Evolutionary conservation across 768 basidiomycete genomes (phyloP), one percentile per base, ranked within the genome.

Genomic region (Paxillus involutus): DNA sequence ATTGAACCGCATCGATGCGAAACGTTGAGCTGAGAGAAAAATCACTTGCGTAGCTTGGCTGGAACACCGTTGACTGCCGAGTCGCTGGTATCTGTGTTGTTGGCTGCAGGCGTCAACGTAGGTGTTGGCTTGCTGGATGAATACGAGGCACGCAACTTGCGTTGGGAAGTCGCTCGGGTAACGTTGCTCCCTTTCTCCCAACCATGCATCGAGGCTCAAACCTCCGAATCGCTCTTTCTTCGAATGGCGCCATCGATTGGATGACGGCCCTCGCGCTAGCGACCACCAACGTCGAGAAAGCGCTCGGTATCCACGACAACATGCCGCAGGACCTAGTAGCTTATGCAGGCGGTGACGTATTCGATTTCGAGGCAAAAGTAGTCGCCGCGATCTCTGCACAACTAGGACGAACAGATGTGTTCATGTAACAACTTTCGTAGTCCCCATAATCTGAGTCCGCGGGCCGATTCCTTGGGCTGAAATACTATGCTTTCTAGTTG

Each of bases 1-100:
- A 21, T 41, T 13, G 39, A 4, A 33, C 45, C 21, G 21, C 21
- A 21, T 21, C 21, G 21, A 21, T 21, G 3, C 21, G 21, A 21
- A 21, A 21, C 21, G 21, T 21, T 21, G 21, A 6, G 19, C 39
- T 40, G n/a, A 39, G 6, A 13, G 19, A 19, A 55, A 32, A 45
- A n/a, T 14, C 2, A 4, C 12, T 29, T 43, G 26, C n/a, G 42
- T 17, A 83, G 86, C 65, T 68, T 84, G 39, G 82, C 88, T 24
- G 91, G 92, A 1, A 85, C 85, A 1, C 92, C 92, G 0, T 64
- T 86, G 17, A 77, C 84, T 5, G 69, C 75, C 17, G 74, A 86
- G 6, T 85, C 80, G 1, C 71, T 83, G 0, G 68, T 88, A 8
- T 75, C 76, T 6, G 75, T 70, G 2, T 74, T 94, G 32, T 68